Percentiles rank a stretch among this genome's conserved stretches.
Conservation (phyloP, 1,139 yeast genomes). For the Kurtzmaniella quercitrusa region DNA sequence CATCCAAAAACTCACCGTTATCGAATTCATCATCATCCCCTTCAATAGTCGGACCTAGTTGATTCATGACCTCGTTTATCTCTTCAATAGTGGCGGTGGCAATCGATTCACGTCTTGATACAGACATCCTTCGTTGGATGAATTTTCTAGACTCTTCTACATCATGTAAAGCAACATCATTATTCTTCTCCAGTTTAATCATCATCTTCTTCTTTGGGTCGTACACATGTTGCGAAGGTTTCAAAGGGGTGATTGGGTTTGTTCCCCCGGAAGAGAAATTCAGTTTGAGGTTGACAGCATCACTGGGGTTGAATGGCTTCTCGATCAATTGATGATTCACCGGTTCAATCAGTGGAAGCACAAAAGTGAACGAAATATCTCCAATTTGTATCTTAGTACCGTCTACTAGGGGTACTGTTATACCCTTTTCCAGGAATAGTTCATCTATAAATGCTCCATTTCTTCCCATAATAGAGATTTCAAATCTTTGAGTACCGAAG, state of each 20-base stretch:
- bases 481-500: constrained; percentile 91
- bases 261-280: constrained; percentile 33
- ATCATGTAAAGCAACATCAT: background rate
- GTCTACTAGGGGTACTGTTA: constrained; percentile 79
- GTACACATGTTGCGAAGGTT: constrained; percentile 16
- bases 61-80: constrained; percentile 34
- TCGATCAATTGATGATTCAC: constrained; percentile 12
- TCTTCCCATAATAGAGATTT: constrained; percentile 82
- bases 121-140: constrained; percentile 26
- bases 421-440: constrained; percentile 78
- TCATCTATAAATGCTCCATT: constrained; percentile 97
- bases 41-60: constrained; percentile 34
- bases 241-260: constrained; percentile 11
- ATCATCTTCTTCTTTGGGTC: background rate
- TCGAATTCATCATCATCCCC: constrained; percentile 36
- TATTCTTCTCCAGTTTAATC: background rate
- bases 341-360: constrained; percentile 57
- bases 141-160: constrained; percentile 6
- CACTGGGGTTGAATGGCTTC: constrained; percentile 48
- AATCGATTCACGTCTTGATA: constrained; percentile 36
- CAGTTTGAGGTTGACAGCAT: constrained; percentile 49
- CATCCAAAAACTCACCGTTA: constrained; percentile 30
- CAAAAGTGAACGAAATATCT: constrained; percentile 81
- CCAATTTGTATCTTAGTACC: constrained; percentile 89
- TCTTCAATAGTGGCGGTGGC: constrained; percentile 41